Evolutionary conservation across 495 filamentous ascomycete genomes (phyloP).

Genomic region (Neurospora sp.): DNA sequence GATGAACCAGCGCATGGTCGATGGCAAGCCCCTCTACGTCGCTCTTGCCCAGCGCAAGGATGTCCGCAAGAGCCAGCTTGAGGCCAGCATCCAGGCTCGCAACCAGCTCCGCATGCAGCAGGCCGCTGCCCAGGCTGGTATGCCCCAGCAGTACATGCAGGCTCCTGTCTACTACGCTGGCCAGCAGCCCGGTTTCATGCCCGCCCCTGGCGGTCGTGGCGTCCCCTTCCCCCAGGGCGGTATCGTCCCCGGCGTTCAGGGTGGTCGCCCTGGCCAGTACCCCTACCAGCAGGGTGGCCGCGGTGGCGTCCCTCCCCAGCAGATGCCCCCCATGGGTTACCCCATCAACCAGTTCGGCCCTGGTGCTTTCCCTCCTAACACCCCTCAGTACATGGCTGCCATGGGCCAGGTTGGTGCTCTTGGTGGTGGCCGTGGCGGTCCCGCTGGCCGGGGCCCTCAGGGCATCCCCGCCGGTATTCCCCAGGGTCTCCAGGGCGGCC

Average conservation of each 20-base stretch:
- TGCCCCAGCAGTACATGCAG: constrained; percentile 79
- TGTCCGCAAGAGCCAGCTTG: constrained; percentile 95
- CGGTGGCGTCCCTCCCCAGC: constrained; percentile 63
- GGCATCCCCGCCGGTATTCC: constrained; percentile 59
- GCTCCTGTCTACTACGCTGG: constrained; percentile 80
- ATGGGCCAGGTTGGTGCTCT: constrained; percentile 60
- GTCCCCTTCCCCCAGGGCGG: constrained; percentile 80
- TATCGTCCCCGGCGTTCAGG: constrained; percentile 76
- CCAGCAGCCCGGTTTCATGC: constrained; percentile 68
- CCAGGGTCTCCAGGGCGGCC: constrained; percentile 38
- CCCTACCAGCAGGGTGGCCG: constrained; percentile 76
- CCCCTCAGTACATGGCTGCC: constrained; percentile 46
- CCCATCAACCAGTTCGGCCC: constrained; percentile 66
- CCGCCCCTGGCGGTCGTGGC: constrained; percentile 63
- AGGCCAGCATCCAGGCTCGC: constrained; percentile 97
- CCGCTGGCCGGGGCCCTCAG: constrained; percentile 63
- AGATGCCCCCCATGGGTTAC: constrained; percentile 74
- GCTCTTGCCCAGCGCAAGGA: constrained; percentile 98
- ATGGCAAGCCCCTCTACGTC: constrained; percentile 94
- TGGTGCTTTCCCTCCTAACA: constrained; percentile 39
- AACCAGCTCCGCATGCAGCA: constrained; percentile 98
- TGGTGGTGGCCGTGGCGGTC: constrained; percentile 60
- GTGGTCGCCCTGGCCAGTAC: constrained; percentile 74
- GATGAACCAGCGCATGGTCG: constrained; percentile 99
- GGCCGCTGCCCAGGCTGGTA: constrained; percentile 82